phyloP scores from a whole-genome alignment of 371 early-diverging fungal genomes.

The Mortierella sp. region DNA sequence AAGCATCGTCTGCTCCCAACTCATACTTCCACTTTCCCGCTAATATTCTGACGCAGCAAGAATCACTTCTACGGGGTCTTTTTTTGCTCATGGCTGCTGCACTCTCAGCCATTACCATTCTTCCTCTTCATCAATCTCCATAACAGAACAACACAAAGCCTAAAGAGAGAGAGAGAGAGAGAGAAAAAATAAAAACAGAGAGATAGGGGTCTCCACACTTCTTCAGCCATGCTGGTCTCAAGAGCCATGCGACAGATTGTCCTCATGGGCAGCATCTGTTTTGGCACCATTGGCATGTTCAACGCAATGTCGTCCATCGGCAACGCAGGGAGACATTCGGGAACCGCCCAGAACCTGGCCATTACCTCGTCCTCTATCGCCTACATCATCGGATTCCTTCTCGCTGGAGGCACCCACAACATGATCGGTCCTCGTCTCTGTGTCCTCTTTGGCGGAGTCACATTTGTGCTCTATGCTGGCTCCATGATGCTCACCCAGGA shows the following conservation, averaged over 20 bases:
- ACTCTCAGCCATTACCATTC: not conserved
- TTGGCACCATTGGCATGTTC: constrained; percentile 56
- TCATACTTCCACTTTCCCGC: no score
- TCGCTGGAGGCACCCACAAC: constrained; percentile 71
- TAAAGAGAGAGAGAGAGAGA: no score
- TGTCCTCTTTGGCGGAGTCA: constrained; percentile 62
- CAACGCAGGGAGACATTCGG: constrained; percentile 48
- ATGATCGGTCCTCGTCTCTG: constrained; percentile 64
- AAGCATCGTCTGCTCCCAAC: no score
- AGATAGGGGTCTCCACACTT: not conserved
- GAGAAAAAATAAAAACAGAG: no score
- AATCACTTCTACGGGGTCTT: not conserved
- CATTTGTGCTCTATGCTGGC: constrained; percentile 67
- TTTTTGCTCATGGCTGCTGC: constrained; percentile 7
- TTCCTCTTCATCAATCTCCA: not conserved
- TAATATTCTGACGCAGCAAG: not conserved
- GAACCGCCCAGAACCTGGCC: constrained; percentile 47
- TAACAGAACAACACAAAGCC: no score
- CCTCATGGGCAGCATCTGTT: constrained; percentile 52
- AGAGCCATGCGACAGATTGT: constrained; percentile 55
- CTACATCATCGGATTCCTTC: constrained; percentile 55
- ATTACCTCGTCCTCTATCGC: constrained; percentile 54
- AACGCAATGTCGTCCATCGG: constrained; percentile 55
- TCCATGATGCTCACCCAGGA: constrained; percentile 66
- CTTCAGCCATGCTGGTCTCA: constrained; percentile 31